Evolutionary conservation across 192 early-diverging fungal species (phyloP), one percentile per base, ranked within the genome.

Genomic region (Chytriomyces confervae): DNA sequence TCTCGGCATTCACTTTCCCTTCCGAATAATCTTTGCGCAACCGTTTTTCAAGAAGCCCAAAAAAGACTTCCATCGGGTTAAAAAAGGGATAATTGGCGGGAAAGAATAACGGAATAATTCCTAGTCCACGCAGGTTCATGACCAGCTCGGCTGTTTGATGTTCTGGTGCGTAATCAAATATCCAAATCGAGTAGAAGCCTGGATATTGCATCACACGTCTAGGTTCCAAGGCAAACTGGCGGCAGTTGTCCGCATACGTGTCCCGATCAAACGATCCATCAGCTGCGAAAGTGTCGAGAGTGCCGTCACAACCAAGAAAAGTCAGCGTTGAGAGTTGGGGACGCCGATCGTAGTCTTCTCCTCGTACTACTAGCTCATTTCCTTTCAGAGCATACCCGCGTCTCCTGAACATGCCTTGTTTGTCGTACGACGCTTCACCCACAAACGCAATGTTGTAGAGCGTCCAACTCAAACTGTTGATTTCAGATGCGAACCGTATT

Each of bases 391-490:
- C 57, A 57, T 79, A 79, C 7, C 78, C 78, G 6, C 49, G 44
- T 9, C 66, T 36, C 16, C 78, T 5, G 43, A 76, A 7, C 53
- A 79, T 48, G 6, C 60, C 78, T 45, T 62, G 45, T 16, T 66
- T 79, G 61, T 79, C 78, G 49, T 77, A 79, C 5, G 72, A 76
- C 7, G 77, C 78, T 79, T 79, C 78, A 62, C 77, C 78, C 27
- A 79, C n/a, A 50, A 79, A 79, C 9, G 77, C 64, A 7, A 79
- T 23, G 24, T 76, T 75, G 45, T 69, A 69, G 23, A 44, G 16
- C 44, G 66, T 69, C 66, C 66, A 69, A 24, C 48, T 46, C 9
- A 69, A 24, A 46, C 47, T 69, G 66, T 69, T 48, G 43, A 69
- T 69, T 69, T 69, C 44, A 16, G 11, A 46, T 36, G 48, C 44